phyloP scores from a whole-genome alignment of 352 stramenopile species.

The Globisporangium heterothallicum region DNA sequence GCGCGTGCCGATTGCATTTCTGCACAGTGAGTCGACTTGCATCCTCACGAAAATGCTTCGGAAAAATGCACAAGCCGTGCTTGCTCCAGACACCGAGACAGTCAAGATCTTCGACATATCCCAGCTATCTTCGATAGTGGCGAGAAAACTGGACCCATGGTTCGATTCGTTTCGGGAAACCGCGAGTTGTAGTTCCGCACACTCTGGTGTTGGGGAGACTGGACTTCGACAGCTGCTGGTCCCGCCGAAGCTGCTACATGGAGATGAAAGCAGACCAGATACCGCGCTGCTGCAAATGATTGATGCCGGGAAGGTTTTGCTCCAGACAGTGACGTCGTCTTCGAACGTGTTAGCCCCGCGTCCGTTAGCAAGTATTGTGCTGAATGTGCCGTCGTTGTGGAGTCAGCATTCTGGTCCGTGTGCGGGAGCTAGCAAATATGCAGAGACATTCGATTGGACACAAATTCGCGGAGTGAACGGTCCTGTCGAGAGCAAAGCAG shows the following conservation, averaged over 20 bases:
- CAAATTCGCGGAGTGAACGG: background rate
- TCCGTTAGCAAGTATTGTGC: slow-evolving; percentile 19
- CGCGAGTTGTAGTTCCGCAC: background rate
- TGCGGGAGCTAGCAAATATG: slow-evolving; percentile 5
- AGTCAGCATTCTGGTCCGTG: slow-evolving; percentile 6
- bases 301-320: background rate
- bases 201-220: background rate
- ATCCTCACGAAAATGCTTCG: slow-evolving; percentile 3
- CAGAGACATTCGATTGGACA: slow-evolving; percentile 12
- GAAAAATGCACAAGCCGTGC: slow-evolving; percentile 6
- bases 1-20: background rate
- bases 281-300: slow-evolving; percentile 1
- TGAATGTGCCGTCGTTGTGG: slow-evolving; percentile 31
- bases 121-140: background rate
- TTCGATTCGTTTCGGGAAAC: background rate
- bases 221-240: slow-evolving; percentile 4
- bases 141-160: background rate
- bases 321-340: background rate
- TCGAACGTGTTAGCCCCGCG: background rate
- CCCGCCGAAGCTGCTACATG: background rate
- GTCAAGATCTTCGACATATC: slow-evolving; percentile 6
- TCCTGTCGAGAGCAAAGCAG: background rate
- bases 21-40: background rate
- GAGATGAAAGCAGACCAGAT: slow-evolving; percentile 2
- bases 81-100: background rate